Conservation (phyloP, 805 yeast species). For the Sporopachydermia lactativora region DNA sequence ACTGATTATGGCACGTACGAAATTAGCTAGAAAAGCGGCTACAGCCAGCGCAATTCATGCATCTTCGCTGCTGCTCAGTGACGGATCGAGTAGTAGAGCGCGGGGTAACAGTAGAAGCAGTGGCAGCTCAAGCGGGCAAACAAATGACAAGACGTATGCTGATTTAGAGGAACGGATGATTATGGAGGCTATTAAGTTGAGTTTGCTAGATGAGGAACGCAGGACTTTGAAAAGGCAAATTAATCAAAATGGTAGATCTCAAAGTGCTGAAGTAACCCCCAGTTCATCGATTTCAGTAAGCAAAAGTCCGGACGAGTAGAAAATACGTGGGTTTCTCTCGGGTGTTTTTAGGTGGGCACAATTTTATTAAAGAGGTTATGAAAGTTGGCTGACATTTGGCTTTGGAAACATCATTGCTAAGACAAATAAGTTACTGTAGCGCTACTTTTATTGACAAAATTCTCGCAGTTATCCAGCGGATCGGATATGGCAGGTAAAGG, state of each 20-base stretch:
- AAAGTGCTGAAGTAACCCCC: too few species aligned
- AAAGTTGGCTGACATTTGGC: too few species aligned
- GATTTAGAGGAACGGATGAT: conserved; percentile 67
- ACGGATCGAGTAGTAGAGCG: conserved; percentile 4
- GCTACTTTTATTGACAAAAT: too few species aligned
- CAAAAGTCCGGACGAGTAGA: too few species aligned
- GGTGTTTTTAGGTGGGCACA: too few species aligned
- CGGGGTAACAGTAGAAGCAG: conserved; percentile 7
- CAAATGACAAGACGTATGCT: conserved; percentile 13
- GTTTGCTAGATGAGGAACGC: conserved; percentile 57
- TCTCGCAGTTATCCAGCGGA: too few species aligned
- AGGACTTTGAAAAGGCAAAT: conserved; percentile 22
- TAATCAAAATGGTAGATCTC: background rate
- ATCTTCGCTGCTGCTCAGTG: conserved; percentile 49
- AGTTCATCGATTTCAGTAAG: too few species aligned
- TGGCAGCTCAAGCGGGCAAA: conserved; percentile 9
- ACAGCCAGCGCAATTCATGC: conserved; percentile 93
- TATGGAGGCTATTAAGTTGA: conserved; percentile 67
- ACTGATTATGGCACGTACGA: conserved; percentile 55
- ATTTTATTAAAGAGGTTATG: too few species aligned
- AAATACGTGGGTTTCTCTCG: too few species aligned
- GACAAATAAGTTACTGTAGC: too few species aligned
- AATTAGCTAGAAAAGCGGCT: conserved; percentile 76
- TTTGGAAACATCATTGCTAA: too few species aligned
- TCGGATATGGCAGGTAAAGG: too few species aligned